Percentiles rank a stretch among this genome's conserved stretches.
Conservation (phyloP, 768 basidiomycete species). For the Collybiopsis confluens region DNA sequence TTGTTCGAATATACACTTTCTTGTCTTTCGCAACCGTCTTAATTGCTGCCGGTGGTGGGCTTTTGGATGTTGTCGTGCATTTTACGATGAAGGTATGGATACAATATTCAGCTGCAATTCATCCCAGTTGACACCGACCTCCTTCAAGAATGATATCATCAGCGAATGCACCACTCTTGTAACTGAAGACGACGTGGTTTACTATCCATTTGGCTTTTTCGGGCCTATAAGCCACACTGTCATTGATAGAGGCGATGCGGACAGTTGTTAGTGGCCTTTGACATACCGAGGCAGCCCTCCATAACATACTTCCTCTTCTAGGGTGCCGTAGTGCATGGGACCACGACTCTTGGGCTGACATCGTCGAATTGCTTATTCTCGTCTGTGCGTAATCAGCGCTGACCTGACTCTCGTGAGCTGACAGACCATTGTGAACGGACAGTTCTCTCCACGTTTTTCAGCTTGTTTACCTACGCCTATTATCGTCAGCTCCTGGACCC, state of each 20-base stretch:
- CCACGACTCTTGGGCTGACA: constrained; percentile 64
- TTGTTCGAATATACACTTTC: constrained; percentile 56
- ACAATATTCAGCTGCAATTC: background rate
- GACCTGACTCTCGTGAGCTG: background rate
- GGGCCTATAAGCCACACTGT: constrained; percentile 34
- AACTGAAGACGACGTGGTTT: constrained; percentile 24
- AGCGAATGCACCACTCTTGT: constrained; percentile 44
- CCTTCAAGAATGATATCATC: constrained; percentile 51
- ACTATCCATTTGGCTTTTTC: constrained; percentile 49
- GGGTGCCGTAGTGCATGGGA: constrained; percentile 62
- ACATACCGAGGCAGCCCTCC: background rate
- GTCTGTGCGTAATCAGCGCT: constrained; percentile 40
- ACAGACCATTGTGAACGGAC: background rate
- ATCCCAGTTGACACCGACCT: background rate
- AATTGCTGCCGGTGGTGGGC: constrained; percentile 44
- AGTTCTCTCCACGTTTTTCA: constrained; percentile 63
- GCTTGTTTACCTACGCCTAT: constrained; percentile 63
- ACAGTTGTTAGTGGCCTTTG: constrained; percentile 43
- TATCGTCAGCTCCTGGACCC: constrained; percentile 76
- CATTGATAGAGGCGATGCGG: constrained; percentile 36
- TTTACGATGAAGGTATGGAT: constrained; percentile 59
- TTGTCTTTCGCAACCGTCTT: constrained; percentile 43
- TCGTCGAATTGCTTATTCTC: constrained; percentile 58
- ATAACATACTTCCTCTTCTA: constrained; percentile 24
- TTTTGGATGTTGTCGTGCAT: constrained; percentile 59